Base-by-base conservation (phyloP, 129 eudicot genomes). In the Cynara cardunculus region DNA sequence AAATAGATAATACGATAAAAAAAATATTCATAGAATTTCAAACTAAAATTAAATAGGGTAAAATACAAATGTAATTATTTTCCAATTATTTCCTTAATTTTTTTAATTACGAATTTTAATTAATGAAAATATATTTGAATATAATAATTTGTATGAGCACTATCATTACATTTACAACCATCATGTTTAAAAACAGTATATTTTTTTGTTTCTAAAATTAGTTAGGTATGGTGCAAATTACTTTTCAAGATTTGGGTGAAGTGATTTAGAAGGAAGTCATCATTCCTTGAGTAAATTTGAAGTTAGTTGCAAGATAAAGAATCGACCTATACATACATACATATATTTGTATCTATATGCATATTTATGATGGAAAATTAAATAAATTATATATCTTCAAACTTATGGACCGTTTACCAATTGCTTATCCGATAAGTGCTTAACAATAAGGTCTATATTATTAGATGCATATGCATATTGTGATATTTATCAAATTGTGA, bases 231-330 rank as follows among this genome's bases (percentile, higher is more conserved):
- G 72, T 75, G 69, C 87, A 74, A 74, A 64, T 77, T 64, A 76
- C 87, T 75, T 86, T 78, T 86, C 37, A 56, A 28, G 26, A 81
- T 74, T 74, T 62, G 53, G 71, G 73, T 73, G 83, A 80, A 87
- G 86, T 89, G 85, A 77, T 70, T 64, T 83, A 59, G 71, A 87
- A 89, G 90, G 82, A 83, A 89, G 79, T 65, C 82, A 72, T 82
- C 49, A 82, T 85, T 89, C 89, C 67, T 67, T 64, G 93, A 89
- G 93, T 89, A 79, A 69, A 83, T 44, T 24, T 73, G 77, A 89
- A 89, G 90, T 69, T 85, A 87, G 83, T 69, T 78, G 25, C 28
- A 78, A 76, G 62, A 56, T 18, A 72, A 64, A 68, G n/a, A 75
- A 56, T 22, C 26, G 14, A 35, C 35, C 27, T 22, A 19, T 76